These are phyloP conservation scores for Ophiostoma ulmi DNA, from an alignment of 2,329 filamentous ascomycete genomes.

Conservation along the genomic window DNA sequence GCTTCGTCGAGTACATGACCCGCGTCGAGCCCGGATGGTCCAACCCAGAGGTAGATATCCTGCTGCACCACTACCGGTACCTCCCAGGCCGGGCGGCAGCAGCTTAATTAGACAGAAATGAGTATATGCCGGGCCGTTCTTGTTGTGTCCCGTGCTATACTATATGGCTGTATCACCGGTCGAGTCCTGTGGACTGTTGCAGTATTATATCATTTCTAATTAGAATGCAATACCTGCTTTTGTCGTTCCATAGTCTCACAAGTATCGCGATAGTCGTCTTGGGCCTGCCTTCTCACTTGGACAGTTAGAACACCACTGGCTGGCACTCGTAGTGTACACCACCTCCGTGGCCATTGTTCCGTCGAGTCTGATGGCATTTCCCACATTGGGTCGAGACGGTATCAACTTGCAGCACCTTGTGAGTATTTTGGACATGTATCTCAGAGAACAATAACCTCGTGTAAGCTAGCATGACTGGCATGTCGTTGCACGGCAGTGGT, in stretches of 20 bases:
- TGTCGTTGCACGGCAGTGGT: neutral
- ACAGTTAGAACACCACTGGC: neutral
- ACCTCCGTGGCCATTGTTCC: neutral
- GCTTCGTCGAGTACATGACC: constrained; percentile 46
- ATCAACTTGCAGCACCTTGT: neutral
- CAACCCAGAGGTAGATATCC: constrained; percentile 13
- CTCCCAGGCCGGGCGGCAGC: constrained; percentile 24
- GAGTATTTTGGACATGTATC: neutral
- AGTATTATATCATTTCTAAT: neutral
- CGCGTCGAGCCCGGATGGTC: constrained; percentile 35
- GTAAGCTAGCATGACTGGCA: neutral
- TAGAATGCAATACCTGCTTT: no score
- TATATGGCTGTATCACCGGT: neutral
- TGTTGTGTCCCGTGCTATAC: neutral
- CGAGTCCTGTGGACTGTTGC: neutral
- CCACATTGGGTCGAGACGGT: neutral
- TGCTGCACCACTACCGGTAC: constrained; percentile 30
- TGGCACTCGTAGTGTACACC: neutral
- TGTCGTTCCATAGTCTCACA: no score
- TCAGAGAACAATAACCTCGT: neutral
- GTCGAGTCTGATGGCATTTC: neutral
- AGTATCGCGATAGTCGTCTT: no score
- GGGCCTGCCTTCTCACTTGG: neutral
- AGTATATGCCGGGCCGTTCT: neutral
- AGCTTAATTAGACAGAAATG: neutral